Conservation (phyloP, 1,284 basidiomycete species). For the Paramarasmius palmivorus region DNA sequence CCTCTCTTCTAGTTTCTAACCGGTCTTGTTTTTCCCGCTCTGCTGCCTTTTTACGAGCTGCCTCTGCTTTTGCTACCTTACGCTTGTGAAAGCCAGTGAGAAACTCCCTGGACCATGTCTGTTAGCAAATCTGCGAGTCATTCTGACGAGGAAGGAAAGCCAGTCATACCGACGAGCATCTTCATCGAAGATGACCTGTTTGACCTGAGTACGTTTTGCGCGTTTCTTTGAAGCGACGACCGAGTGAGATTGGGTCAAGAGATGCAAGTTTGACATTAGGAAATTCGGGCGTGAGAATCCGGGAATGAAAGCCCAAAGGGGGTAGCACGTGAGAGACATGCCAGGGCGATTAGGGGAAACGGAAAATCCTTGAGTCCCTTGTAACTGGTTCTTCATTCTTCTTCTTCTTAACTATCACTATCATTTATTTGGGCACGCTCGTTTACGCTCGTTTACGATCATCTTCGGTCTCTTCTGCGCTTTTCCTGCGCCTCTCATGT, state of each 20-base stretch:
- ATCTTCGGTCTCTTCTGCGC: background rate
- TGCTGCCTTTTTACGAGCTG: constrained; percentile 63
- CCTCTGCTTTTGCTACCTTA: constrained; percentile 75
- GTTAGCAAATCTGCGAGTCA: constrained; percentile 12
- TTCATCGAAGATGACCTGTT: constrained; percentile 77
- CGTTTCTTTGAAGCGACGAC: constrained; percentile 63
- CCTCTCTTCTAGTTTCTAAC: constrained; percentile 69
- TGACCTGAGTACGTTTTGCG: constrained; percentile 58
- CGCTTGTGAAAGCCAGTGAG: constrained; percentile 87
- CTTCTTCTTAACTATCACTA: background rate
- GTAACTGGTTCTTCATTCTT: background rate
- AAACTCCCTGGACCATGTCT: constrained; percentile 58
- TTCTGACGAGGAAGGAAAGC: constrained; percentile 12
- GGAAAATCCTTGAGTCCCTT: constrained; percentile 12
- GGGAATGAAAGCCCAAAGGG: constrained; percentile 13
- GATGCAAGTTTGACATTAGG: constrained; percentile 54
- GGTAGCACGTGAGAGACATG: no score
- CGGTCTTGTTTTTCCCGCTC: constrained; percentile 70
- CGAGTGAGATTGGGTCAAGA: constrained; percentile 61
- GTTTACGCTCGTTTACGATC: background rate
- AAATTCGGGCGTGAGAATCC: constrained; percentile 32
- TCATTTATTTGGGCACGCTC: background rate
- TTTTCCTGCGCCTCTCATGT: constrained; percentile 6
- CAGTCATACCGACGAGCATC: constrained; percentile 62
- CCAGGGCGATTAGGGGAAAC: no score